Conservation (phyloP, 352 stramenopile species). For the Phytophthora citrophthora region DNA sequence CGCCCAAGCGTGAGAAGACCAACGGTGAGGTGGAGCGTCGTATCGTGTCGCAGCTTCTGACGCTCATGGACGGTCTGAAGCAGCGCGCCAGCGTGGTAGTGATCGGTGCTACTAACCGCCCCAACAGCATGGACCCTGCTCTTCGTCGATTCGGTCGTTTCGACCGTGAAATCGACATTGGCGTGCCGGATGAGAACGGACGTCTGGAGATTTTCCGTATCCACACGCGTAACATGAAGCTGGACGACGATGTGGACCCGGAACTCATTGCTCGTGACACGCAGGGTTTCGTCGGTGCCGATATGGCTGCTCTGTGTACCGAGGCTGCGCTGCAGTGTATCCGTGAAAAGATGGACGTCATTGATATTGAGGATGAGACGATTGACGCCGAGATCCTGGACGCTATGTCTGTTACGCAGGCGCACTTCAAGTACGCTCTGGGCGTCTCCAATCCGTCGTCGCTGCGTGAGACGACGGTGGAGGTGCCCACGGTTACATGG, state of each 20-base stretch:
- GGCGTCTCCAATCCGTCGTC: constrained; percentile 98
- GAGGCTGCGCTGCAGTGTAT: constrained; percentile 99
- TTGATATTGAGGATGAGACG: constrained; percentile 99
- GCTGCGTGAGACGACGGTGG: constrained; percentile 98
- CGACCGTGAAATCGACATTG: constrained; percentile 99
- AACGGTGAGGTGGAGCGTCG: constrained; percentile 99
- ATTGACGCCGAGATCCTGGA: constrained; percentile 99
- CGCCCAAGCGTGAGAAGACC: constrained; percentile 99
- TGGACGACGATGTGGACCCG: constrained; percentile 98
- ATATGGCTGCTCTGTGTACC: constrained; percentile 99
- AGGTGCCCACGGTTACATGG: constrained; percentile 99
- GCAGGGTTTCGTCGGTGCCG: constrained; percentile 99
- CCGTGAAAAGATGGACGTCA: constrained; percentile 99
- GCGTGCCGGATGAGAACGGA: constrained; percentile 98
- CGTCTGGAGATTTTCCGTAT: constrained; percentile 99
- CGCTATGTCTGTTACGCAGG: constrained; percentile 98
- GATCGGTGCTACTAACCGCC: constrained; percentile 99
- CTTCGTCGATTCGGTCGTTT: constrained; percentile 99
- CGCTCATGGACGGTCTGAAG: constrained; percentile 98
- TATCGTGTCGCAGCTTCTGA: constrained; percentile 99
- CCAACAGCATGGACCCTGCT: constrained; percentile 98
- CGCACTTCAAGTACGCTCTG: constrained; percentile 99
- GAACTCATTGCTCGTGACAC: constrained; percentile 98
- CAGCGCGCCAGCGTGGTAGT: constrained; percentile 96
- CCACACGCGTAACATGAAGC: constrained; percentile 99